phyloP scores from a whole-genome alignment of 768 basidiomycete genomes.

The Suillus weaverae region DNA sequence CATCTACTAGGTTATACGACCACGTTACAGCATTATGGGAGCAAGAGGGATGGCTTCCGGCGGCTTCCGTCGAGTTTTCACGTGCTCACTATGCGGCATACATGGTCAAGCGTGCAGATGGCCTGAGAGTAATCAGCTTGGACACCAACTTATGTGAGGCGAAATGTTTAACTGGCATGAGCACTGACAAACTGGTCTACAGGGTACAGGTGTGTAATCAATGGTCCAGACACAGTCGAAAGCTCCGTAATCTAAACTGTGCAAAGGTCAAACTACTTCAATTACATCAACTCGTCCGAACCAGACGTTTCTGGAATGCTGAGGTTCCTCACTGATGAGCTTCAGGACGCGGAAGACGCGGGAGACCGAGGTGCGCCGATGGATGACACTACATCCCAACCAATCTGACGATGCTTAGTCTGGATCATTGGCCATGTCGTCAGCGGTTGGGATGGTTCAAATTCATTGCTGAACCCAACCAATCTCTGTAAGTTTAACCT shows the following conservation, averaged over 20 bases:
- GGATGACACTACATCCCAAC: not conserved
- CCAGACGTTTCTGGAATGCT: conserved; percentile 76
- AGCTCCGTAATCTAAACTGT: conserved; percentile 7
- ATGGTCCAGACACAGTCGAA: conserved; percentile 1
- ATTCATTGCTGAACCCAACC: conserved; percentile 63
- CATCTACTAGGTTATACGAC: conserved; percentile 64
- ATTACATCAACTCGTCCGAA: conserved; percentile 71
- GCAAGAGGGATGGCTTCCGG: conserved; percentile 67
- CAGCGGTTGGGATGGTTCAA: conserved; percentile 71
- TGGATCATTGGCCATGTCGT: conserved; percentile 60
- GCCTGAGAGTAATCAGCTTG: conserved; percentile 68
- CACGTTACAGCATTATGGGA: conserved; percentile 72
- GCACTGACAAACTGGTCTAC: conserved; percentile 2
- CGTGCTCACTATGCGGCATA: conserved; percentile 72
- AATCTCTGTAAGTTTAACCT: conserved; percentile 57
- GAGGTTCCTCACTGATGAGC: conserved; percentile 73
- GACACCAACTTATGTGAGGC: conserved; percentile 76
- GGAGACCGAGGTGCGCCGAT: conserved; percentile 61
- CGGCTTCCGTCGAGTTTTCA: conserved; percentile 54
- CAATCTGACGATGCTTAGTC: conserved; percentile 30
- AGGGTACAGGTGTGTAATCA: conserved; percentile 33
- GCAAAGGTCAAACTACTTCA: conserved; percentile 65
- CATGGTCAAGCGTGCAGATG: conserved; percentile 65
- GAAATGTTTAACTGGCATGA: not conserved
- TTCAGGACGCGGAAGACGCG: conserved; percentile 76